Conservation (phyloP, 2,329 filamentous ascomycete genomes). For the Metarhizium sp. region DNA sequence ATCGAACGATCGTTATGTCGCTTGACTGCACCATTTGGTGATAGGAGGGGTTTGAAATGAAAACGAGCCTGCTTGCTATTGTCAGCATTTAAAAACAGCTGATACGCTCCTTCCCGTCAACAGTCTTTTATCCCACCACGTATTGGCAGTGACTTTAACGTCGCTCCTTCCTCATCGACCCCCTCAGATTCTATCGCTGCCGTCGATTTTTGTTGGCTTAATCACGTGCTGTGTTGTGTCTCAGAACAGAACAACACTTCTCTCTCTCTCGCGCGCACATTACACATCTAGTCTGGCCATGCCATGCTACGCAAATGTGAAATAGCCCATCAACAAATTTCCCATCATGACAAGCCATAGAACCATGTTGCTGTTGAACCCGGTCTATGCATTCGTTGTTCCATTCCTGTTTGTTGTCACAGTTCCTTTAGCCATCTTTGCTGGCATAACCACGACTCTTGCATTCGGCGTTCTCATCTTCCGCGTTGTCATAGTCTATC, state of each 20-base stretch:
- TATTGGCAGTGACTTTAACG: background rate
- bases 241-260: background rate
- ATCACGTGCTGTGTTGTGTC: background rate
- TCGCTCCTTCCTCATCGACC: background rate
- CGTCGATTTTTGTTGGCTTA: too few relatives aligned
- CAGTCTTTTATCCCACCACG: background rate
- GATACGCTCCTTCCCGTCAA: background rate
- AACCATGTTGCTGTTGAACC: constrained; percentile 43
- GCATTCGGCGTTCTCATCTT: constrained; percentile 53
- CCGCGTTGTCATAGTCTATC: constrained; percentile 51
- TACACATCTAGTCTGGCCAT: background rate
- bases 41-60: background rate
- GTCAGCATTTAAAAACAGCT: background rate
- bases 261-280: background rate
- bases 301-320: background rate
- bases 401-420: constrained; percentile 55
- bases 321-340: background rate
- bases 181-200: background rate
- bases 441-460: constrained; percentile 52
- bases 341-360: background rate
- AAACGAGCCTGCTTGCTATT: too few relatives aligned
- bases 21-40: background rate
- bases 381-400: constrained; percentile 46
- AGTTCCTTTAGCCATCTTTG: constrained; percentile 53
- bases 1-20: background rate